Percentiles rank a stretch among this genome's conserved stretches.
These are phyloP conservation scores for Phytopythium sindhum DNA, from an alignment of 352 stramenopile genomes.

Conservation along the genomic window DNA sequence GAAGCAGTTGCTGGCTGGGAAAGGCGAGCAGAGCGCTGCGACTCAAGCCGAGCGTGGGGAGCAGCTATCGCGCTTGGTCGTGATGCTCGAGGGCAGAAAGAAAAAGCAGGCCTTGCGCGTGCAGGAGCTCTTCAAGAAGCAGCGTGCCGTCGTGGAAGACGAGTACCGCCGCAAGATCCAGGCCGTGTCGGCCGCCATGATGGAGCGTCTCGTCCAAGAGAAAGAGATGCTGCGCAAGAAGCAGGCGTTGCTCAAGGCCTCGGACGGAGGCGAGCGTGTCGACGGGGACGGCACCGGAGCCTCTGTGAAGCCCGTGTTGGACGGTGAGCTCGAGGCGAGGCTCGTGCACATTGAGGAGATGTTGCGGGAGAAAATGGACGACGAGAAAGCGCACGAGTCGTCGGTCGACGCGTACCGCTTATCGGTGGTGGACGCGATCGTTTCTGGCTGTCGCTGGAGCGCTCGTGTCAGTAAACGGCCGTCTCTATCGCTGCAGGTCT, in stretches of 20 bases:
- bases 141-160: constrained; percentile 35
- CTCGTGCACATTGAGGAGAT: constrained; percentile 20
- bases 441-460: constrained; percentile 17
- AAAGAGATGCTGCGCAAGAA: constrained; percentile 43
- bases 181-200: constrained; percentile 44
- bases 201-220: constrained; percentile 46
- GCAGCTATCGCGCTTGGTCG: constrained; percentile 37
- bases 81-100: constrained; percentile 46
- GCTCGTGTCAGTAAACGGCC: not conserved
- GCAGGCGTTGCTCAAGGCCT: constrained; percentile 18
- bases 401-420: constrained; percentile 12
- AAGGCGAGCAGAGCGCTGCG: constrained; percentile 10
- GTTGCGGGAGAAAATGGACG: constrained; percentile 4
- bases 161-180: constrained; percentile 48
- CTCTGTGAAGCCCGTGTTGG: too few relatives aligned
- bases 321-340: constrained; percentile 10
- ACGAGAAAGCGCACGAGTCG: not conserved
- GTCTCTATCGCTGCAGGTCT: not conserved
- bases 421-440: constrained; percentile 20
- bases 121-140: constrained; percentile 15
- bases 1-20: constrained; percentile 6
- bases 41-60: constrained; percentile 25
- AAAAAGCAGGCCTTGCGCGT: constrained; percentile 24
- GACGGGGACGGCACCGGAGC: not conserved
- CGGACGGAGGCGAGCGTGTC: not conserved